Conservation (phyloP, 805 yeast species). For the Wickerhamomyces silvicola region DNA sequence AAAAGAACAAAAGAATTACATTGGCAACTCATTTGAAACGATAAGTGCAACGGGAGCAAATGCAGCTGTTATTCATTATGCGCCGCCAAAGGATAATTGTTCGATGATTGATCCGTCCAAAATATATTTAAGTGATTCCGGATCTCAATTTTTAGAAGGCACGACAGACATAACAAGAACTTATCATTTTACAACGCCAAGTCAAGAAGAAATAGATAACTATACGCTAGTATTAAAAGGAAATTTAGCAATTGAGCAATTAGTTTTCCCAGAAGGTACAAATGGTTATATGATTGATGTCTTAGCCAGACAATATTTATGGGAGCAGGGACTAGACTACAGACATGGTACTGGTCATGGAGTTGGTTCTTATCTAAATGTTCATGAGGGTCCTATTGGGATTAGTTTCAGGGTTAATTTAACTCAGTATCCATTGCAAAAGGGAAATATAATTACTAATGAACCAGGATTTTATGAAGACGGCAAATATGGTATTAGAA, state of each 20-base stretch:
- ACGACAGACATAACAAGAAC: conserved; percentile 96
- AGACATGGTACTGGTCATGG: conserved; percentile 98
- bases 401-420: conserved; percentile 51
- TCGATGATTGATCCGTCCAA: conserved; percentile 58
- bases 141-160: conserved; percentile 89
- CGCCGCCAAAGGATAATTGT: conserved; percentile 55
- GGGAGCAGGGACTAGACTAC: conserved; percentile 80
- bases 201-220: conserved; percentile 50
- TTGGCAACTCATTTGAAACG: conserved; percentile 69
- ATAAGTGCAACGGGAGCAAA: conserved; percentile 74
- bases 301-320: conserved; percentile 75
- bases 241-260: conserved; percentile 76
- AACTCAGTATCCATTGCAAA: conserved; percentile 43
- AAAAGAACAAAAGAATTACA: conserved; percentile 45
- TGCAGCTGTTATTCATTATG: conserved; percentile 70
- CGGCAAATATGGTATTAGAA: conserved; percentile 83
- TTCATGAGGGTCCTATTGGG: conserved; percentile 92
- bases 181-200: conserved; percentile 55
- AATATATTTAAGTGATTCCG: conserved; percentile 79
- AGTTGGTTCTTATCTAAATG: conserved; percentile 84
- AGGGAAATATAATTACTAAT: conserved; percentile 77
- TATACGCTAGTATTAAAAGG: conserved; percentile 90
- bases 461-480: conserved; percentile 95
- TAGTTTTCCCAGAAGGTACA: conserved; percentile 70
- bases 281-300: conserved; percentile 74